Evolutionary conservation across 148 eudicot species (phyloP), one percentile per base, ranked within the genome.

Genomic region (Dianthus caryophyllus): DNA sequence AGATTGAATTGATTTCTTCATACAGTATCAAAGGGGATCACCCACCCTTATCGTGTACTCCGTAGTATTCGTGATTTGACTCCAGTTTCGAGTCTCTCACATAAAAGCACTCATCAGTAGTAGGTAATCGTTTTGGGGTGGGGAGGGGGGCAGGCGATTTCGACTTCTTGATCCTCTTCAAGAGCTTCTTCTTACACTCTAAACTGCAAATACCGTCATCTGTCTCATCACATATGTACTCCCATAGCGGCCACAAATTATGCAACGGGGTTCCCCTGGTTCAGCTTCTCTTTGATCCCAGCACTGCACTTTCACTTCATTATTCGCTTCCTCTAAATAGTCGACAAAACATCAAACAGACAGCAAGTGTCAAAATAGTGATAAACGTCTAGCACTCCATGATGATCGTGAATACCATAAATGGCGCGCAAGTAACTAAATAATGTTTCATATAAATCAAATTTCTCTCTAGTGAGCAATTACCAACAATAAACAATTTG

Each of bases 221-320:
- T 24, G 99, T 95, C 70, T 86, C 90, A 69, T 95, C 96, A 78
- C 99, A 90, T 73, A 95, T 88, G 71, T 95, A 95, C 76, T 95
- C 99, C 99, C 97, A 71, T 85, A 90, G 25, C 96, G 97, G 17
- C 91, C 88, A 65, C 99, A 95, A 64, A 90, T 80, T 20, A 74
- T 77, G 73, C 99, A 95, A 62, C 69, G 72, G 70, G 99, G 96
- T 78, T 95, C 96, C 73, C 89, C 99, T 18, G 91, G 87, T 70
- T 82, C 76, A 61, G 97, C 99, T 84, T 95, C 97, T 77, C 99
- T 88, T 70, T 95, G 96, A 81, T 89, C 91, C 87, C 86, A 84
- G 75, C 98, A 82, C 75, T 85, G 73, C 59, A 79, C 73, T 67
- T 93, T 93, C 64, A 93, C 95, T 71, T 85, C 89, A 76, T n/a